Evolutionary conservation across 257 asterid species (phyloP), one percentile per base, ranked within the genome.

Genomic region (Apocynum venetum): DNA sequence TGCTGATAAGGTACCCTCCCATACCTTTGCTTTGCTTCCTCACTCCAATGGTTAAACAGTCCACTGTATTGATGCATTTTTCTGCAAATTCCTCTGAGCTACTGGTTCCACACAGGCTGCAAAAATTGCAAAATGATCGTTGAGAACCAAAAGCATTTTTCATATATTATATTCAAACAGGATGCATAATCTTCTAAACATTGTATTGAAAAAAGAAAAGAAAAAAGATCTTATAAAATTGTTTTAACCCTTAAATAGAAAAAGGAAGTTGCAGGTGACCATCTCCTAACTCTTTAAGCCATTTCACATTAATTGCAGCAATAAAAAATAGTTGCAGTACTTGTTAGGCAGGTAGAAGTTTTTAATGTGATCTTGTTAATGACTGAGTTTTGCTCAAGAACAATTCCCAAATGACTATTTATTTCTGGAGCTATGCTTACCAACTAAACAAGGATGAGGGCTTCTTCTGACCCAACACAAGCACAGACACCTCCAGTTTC

Each of bases 1-100:
- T 89, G 91, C 92, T 93, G 83, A 93, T 89, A 60, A 94, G 97
- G 82, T 92, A 92, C 4, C 98, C 98, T 38, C 98, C 91, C 78
- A 94, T 85, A 72, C 97, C 91, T 48, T 84, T 78, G 87, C 93
- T 91, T 80, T 92, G 98, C 77, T 92, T 92, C 84, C 83, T 85
- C 36, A 94, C 97, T 78, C 98, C 98, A 8, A 94, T 94, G 41
- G 97, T 92, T 80, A 94, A 84, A 86, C 98, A 94, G 5, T 92
- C 97, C 86, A 91, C 78, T 25, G 65, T 82, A 52, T 86, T 83
- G 70, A 92, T 91, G 89, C 98, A 94, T 48, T 89, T 67, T 47
- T 91, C 91, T 81, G 91, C 98, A 83, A 92, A 91, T 43, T 89
- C 90, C 80, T 91, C 97, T 60, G 82, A 77, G 31, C 89, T 83